A percentile compares a stretch with the other conserved stretches of the same genome.
phyloP scores from a whole-genome alignment of 2,329 filamentous ascomycete genomes.

The Berkeleyomyces basicola region DNA sequence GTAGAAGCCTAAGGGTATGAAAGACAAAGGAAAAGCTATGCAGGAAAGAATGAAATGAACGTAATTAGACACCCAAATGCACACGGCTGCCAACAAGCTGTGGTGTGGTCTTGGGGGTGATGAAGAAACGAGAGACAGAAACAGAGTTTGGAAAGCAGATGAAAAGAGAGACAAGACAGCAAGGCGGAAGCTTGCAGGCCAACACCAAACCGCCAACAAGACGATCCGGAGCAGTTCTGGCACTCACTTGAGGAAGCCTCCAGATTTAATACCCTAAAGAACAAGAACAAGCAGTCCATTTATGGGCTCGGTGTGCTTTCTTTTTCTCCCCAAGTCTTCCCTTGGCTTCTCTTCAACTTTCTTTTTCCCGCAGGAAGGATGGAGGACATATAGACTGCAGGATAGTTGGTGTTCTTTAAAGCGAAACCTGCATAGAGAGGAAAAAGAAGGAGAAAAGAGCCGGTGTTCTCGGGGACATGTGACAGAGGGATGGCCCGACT shows the following conservation, averaged over 20 bases:
- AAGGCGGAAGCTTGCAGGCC: not conserved
- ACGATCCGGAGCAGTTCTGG: not conserved
- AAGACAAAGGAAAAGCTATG: too few species aligned
- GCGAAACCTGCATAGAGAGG: not conserved
- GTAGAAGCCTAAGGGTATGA: too few species aligned
- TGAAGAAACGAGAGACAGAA: not conserved
- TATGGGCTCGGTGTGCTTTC: not conserved
- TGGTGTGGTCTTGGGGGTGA: not conserved
- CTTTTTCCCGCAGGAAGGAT: not conserved
- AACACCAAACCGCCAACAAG: not conserved
- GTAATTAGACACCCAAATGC: too few species aligned
- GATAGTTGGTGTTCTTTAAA: not conserved
- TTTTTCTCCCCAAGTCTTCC: not conserved
- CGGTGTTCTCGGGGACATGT: too few species aligned
- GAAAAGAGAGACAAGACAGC: not conserved
- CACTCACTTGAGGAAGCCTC: not conserved
- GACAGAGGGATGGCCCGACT: too few species aligned
- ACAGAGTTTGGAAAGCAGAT: not conserved
- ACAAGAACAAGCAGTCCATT: not conserved
- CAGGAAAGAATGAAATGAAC: too few species aligned
- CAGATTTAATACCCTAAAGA: not conserved
- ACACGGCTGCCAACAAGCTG: not conserved
- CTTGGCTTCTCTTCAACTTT: not conserved
- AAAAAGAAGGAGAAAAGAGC: not conserved
- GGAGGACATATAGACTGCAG: not conserved